Conservation (phyloP, 768 basidiomycete species). For the Hericium rajendrae region DNA sequence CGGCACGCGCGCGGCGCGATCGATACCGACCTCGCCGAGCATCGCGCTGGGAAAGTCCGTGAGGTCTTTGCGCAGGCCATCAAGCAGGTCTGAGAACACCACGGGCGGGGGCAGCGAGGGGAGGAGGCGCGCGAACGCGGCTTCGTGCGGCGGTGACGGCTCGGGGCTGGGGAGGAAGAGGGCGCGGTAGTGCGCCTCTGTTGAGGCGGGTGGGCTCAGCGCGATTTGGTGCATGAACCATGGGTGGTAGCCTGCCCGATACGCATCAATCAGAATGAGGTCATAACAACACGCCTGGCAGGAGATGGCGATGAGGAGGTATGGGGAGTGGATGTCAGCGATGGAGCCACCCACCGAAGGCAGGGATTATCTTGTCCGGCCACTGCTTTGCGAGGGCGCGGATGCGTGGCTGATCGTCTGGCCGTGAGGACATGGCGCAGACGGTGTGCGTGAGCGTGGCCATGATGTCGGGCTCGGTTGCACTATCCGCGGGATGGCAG, state of each 20-base stretch:
- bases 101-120: constrained; percentile 64
- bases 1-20: constrained; percentile 71
- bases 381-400: constrained; percentile 48
- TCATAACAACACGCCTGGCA: background rate
- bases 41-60: constrained; percentile 57
- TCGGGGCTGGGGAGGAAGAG: constrained; percentile 45
- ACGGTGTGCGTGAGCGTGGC: constrained; percentile 52
- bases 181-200: constrained; percentile 63
- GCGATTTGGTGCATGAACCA: constrained; percentile 86
- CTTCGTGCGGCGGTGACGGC: constrained; percentile 17
- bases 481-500: constrained; percentile 85
- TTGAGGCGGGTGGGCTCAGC: constrained; percentile 27
- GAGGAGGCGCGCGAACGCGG: constrained; percentile 49
- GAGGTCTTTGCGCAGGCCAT: constrained; percentile 52
- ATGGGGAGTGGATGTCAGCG: background rate
- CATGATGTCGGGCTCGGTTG: constrained; percentile 38
- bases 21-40: constrained; percentile 91
- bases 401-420: constrained; percentile 64
- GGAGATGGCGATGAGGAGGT: background rate
- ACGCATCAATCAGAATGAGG: background rate
- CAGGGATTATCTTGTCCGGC: constrained; percentile 69
- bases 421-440: constrained; percentile 72
- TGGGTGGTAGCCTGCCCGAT: constrained; percentile 59
- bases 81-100: constrained; percentile 47
- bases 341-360: constrained; percentile 40